Base-by-base conservation (phyloP, 1,284 basidiomycete species). In the Mrakiaceae sp. region DNA sequence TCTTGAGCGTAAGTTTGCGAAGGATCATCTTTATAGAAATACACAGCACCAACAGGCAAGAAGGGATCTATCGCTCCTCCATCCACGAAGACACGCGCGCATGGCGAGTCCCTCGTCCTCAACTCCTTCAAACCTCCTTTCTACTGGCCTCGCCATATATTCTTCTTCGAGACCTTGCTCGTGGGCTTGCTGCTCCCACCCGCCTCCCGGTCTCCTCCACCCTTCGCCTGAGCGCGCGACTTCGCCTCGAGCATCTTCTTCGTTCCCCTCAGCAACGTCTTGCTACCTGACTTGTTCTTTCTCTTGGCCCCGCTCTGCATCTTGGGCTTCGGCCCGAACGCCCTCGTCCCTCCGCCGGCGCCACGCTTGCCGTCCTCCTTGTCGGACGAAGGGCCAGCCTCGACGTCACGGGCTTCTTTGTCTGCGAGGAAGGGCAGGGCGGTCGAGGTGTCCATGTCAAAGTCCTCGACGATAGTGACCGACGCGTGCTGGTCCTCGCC, bases 381-480 rank as follows among this genome's bases (percentile, higher is more conserved):
- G 66, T 72, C 71, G 27, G 69, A 70, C 49, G 69, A 64, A 4
- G 64, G 57, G 4, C 57, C 55, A 48, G 60, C 60, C 5, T 14
- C 69, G 64, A 27, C 27, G 27, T 27, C 27, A 27, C 27, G 27
- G 27, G 27, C 27, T 27, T 27, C 27, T 27, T 27, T 27, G 47
- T 70, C 67, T n/a, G 52, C 62, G 11, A 55, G 57, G 27, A 48
- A 58, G 43, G 50, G 52, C 11, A 12, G 57, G 8, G 48, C n/a
- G 44, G 60, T 52, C 50, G 68, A 16, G 70, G 68, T 16, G 54
- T 64, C 47, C 66, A 70, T 8, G 64, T 76, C 74, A 63, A 77
- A 77, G 64, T 77, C 76, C 39, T 63, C 76, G 5, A 70, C 71
- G 64, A 78, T 76, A 27, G 76, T 77, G 9, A 78, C 76, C 0